Base-by-base conservation (phyloP, 129 eudicot genomes). In the Logfia minima region DNA sequence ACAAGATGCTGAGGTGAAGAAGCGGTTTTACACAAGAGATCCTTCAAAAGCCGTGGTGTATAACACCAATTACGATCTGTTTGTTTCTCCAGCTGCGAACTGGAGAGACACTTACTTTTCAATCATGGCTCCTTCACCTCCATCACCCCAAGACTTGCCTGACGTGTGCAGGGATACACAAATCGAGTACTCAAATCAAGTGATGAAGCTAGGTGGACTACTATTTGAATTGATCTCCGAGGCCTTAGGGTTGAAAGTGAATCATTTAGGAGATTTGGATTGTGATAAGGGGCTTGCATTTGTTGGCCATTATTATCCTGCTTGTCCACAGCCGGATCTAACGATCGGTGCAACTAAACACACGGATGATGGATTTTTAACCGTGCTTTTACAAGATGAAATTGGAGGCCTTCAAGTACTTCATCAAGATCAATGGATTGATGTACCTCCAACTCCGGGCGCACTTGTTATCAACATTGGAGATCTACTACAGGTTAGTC, bases 261-360 rank as follows among this genome's bases (percentile, higher is more conserved):
- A 62, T 64, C 73, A 84, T 45, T 41, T 92, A 0, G 45, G 7
- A 0, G 80, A 80, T 45, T 0, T 82, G 76, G 86, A 61, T 52
- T 82, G 85, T 64, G 80, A 71, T 37, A 55, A 84, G 35, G 88
- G 88, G 48, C 62, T 67, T 3, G 1, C 17, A 3, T 35, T 82
- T 17, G 3, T 62, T 0, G 75, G 81, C 9, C 84, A 87, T 56
- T 87, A n/a, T 53, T 87, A 87, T 17, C 91, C 88, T 9, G 77
- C 91, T 48, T 87, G 91, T 70, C 91, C 86, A 13, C 81, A 87
- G 37, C 91, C 91, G 29, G 75, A 84, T 0, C 60, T 79, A 65
- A 77, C 91, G 4, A 48, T 87, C 32, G 91, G 91, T 43, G 10
- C 53, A 19, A 51, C 75, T 32, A 76, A 76, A 34, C 91, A 87